Conservation (phyloP, 495 filamentous ascomycete species). For the Usnea hakonensis region DNA sequence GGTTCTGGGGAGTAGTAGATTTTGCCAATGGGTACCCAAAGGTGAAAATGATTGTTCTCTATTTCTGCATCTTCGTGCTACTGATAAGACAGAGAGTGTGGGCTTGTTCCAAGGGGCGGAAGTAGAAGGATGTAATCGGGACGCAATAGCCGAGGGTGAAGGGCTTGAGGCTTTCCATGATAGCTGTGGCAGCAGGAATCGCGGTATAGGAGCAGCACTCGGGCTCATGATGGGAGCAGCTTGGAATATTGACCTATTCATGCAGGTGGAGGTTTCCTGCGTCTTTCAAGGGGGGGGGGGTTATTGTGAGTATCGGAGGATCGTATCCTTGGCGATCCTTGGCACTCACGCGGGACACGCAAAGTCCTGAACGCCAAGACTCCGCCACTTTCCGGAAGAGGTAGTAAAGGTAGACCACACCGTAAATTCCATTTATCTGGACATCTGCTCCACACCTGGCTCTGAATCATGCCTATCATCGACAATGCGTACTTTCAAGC, state of each 20-base stretch:
- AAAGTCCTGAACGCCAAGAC: too few relatives aligned
- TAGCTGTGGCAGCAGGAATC: conserved; percentile 22
- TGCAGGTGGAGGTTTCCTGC: too few relatives aligned
- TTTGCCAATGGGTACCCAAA: background rate
- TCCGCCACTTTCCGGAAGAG: background rate
- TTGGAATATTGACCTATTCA: background rate
- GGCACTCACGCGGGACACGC: background rate
- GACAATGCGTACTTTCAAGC: background rate
- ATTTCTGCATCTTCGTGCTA: conserved; percentile 6
- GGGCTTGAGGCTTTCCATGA: conserved; percentile 16
- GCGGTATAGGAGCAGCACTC: conserved; percentile 13
- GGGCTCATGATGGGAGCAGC: conserved; percentile 7
- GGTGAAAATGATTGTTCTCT: background rate
- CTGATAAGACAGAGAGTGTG: background rate
- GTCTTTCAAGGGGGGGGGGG: background rate
- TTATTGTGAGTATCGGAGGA: too few relatives aligned
- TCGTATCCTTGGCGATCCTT: too few relatives aligned
- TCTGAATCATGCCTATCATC: background rate
- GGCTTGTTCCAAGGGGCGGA: background rate
- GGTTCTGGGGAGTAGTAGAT: background rate
- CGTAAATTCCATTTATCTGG: background rate
- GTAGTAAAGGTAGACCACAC: background rate
- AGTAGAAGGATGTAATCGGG: background rate
- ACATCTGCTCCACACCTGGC: conserved; percentile 1
- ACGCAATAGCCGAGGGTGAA: background rate